A percentile compares a stretch with the other conserved stretches of the same genome.
These are phyloP conservation scores for Pelagophyceae sp. DNA, from an alignment of 352 stramenopile genomes.

Conservation along the genomic window DNA sequence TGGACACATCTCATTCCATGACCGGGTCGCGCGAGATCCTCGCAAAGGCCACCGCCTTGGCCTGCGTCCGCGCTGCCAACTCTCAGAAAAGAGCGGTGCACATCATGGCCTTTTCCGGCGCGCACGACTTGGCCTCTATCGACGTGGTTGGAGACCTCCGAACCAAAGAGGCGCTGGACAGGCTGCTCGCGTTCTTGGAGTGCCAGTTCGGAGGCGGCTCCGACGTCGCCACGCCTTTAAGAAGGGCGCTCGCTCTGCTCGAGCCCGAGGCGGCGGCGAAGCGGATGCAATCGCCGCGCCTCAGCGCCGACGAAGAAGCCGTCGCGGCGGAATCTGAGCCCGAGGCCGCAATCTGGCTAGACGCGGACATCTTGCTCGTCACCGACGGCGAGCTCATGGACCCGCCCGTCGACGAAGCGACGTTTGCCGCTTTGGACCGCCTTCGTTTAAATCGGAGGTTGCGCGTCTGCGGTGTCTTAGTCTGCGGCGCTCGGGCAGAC, in stretches of 20 bases:
- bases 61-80: constrained; percentile 40
- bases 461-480: constrained; percentile 45
- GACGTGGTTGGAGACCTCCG: constrained; percentile 35
- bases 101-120: constrained; percentile 47
- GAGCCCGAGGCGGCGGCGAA: not conserved
- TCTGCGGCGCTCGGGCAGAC: constrained; percentile 26
- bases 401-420: constrained; percentile 41
- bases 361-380: constrained; percentile 48
- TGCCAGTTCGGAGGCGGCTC: constrained; percentile 49
- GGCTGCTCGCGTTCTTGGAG: constrained; percentile 47
- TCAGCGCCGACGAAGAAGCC: constrained; percentile 28
- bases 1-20: constrained; percentile 55
- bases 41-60: constrained; percentile 48
- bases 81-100: constrained; percentile 41
- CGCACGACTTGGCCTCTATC: constrained; percentile 44
- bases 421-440: constrained; percentile 39
- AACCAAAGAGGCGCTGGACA: constrained; percentile 29
- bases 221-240: constrained; percentile 48
- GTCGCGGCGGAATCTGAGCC: constrained; percentile 11
- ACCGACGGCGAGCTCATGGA: constrained; percentile 52
- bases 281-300: no score
- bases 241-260: constrained; percentile 34
- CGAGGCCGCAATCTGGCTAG: constrained; percentile 29
- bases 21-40: constrained; percentile 41
- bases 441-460: constrained; percentile 39